phyloP scores from a whole-genome alignment of 169 alveolate genomes.

The Cryptosporidium sp. region DNA sequence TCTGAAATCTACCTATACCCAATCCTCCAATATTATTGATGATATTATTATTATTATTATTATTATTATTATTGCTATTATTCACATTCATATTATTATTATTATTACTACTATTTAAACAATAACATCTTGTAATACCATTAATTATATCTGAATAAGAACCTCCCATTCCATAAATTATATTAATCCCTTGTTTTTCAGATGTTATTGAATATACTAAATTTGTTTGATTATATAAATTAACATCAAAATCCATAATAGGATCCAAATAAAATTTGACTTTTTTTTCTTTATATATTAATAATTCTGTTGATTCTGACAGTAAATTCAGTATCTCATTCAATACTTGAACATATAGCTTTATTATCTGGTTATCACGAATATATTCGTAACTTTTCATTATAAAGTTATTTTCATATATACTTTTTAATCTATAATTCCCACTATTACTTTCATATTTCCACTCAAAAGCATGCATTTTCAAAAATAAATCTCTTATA shows the following conservation, averaged over 20 bases:
- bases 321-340: slow-evolving; percentile 25
- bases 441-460: slow-evolving; percentile 21
- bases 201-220: slow-evolving; percentile 33
- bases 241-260: slow-evolving; percentile 48
- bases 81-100: neutral
- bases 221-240: slow-evolving; percentile 21
- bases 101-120: neutral
- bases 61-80: neutral
- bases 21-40: neutral
- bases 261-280: slow-evolving; percentile 57
- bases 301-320: slow-evolving; percentile 37
- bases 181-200: neutral
- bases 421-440: slow-evolving; percentile 12
- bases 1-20: neutral
- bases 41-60: neutral
- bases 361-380: slow-evolving; percentile 13
- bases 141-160: slow-evolving; percentile 16
- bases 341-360: slow-evolving; percentile 6
- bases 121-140: neutral
- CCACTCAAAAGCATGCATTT: slow-evolving; percentile 41
- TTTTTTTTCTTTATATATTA: slow-evolving; percentile 7
- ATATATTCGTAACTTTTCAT: slow-evolving; percentile 8
- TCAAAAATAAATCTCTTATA: slow-evolving; percentile 5
- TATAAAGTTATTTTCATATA: slow-evolving; percentile 15
- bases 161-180: slow-evolving; percentile 74